These are phyloP conservation scores for Pyrenopolyporus hunteri DNA, from an alignment of 495 filamentous ascomycete species.

Conservation along the genomic window DNA sequence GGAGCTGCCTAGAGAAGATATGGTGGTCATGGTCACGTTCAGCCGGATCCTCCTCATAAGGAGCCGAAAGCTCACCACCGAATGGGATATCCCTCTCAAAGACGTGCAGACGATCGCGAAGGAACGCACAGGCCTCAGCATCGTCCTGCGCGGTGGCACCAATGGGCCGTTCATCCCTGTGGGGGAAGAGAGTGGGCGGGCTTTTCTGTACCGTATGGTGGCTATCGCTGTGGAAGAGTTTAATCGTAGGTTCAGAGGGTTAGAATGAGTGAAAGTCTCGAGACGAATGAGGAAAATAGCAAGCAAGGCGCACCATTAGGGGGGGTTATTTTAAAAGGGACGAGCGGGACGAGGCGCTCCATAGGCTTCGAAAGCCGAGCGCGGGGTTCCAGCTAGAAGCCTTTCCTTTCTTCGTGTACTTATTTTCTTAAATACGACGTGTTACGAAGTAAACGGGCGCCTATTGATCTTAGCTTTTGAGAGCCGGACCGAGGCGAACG, in stretches of 20 bases:
- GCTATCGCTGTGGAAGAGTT: constrained; percentile 64
- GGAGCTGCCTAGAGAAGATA: constrained; percentile 86
- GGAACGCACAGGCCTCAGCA: constrained; percentile 90
- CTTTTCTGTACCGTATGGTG: constrained; percentile 78
- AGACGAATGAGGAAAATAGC: not conserved
- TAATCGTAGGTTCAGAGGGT: constrained; percentile 58
- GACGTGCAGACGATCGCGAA: constrained; percentile 97
- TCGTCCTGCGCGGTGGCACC: constrained; percentile 84
- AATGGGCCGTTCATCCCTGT: constrained; percentile 97
- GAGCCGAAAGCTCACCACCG: constrained; percentile 78
- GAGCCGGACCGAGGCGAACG: not conserved
- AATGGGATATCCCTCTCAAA: constrained; percentile 95
- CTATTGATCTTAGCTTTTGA: not conserved
- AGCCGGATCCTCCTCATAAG: constrained; percentile 88
- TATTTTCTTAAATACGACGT: constrained; percentile 11
- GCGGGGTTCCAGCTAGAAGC: constrained; percentile 1
- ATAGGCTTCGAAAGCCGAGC: not conserved
- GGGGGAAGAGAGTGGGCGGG: constrained; percentile 81
- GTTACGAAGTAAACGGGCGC: constrained; percentile 1
- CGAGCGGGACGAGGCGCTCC: not conserved
- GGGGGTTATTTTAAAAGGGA: not conserved
- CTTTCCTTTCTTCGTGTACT: constrained; percentile 5
- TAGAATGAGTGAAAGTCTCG: constrained; percentile 38
- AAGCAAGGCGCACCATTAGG: not conserved
- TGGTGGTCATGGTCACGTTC: constrained; percentile 95